A percentile compares a stretch with the other conserved stretches of the same genome.
Evolutionary conservation across 768 basidiomycete species (phyloP).

Genomic region (Hygrocybe coccinea): DNA sequence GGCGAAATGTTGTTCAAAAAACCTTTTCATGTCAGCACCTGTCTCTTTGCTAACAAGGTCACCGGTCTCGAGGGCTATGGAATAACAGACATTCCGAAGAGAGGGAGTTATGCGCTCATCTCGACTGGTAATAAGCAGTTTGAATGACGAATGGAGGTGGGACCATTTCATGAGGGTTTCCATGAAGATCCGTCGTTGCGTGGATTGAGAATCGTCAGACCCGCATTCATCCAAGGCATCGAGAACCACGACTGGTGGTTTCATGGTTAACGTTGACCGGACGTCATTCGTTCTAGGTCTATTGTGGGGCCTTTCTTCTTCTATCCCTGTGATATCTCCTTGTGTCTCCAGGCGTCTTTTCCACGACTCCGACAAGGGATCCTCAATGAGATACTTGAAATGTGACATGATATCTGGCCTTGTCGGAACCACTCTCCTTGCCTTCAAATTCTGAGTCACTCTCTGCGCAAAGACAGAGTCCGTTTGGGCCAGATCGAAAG

Average conservation of each 20-base stretch:
- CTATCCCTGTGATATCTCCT: too few species aligned
- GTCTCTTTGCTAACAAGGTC: background rate
- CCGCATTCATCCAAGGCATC: constrained; percentile 17
- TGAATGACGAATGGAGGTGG: background rate
- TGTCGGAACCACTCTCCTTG: too few species aligned
- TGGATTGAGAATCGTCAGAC: constrained; percentile 19
- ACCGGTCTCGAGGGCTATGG: background rate
- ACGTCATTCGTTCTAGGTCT: too few species aligned
- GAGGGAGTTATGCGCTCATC: background rate
- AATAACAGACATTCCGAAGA: background rate
- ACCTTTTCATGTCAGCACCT: background rate
- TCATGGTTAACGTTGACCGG: too few species aligned
- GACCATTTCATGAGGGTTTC: background rate
- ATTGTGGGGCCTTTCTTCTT: too few species aligned
- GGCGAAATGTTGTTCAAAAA: background rate
- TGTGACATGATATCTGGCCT: too few species aligned
- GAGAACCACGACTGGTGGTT: constrained; percentile 17
- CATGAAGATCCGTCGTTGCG: background rate
- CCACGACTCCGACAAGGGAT: background rate
- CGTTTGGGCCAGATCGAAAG: background rate
- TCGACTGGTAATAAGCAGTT: constrained; percentile 7
- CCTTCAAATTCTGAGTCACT: background rate
- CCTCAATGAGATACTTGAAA: background rate
- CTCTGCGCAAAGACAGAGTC: background rate
- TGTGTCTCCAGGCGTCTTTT: background rate